Percentiles rank a stretch among this genome's conserved stretches.
These are phyloP conservation scores for Alloascoidea africana DNA, from an alignment of 805 yeast genomes.

Conservation along the genomic window DNA sequence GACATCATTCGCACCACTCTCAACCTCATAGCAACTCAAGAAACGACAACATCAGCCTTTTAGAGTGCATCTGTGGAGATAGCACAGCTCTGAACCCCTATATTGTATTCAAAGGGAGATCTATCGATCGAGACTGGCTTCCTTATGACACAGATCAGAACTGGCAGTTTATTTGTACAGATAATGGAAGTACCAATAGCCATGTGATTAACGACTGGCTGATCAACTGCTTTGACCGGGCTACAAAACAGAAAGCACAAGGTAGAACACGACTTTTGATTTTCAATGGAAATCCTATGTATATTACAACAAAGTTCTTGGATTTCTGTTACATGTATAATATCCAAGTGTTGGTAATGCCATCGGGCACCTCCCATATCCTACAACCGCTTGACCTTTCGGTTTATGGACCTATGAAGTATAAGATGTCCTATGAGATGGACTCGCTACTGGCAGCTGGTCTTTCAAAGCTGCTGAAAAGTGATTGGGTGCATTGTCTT, in stretches of 20 bases:
- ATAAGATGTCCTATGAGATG: slow-evolving; percentile 1
- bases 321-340: not conserved
- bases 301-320: not conserved
- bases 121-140: not conserved
- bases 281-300: not conserved
- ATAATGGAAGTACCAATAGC: not conserved
- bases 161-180: not conserved
- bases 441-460: not conserved
- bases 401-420: not conserved
- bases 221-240: not conserved
- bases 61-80: slow-evolving; percentile 1
- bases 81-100: not conserved
- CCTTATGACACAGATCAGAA: not conserved
- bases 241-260: not conserved
- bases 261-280: not conserved
- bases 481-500: not conserved
- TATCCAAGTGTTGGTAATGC: not conserved
- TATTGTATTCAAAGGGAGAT: not conserved
- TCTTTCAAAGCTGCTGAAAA: not conserved
- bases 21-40: too few relatives aligned
- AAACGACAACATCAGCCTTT: not conserved
- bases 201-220: not conserved
- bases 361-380: not conserved
- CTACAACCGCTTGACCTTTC: not conserved
- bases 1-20: too few relatives aligned